phyloP scores from a whole-genome alignment of 176 grass and related monocot genomes.

The Cenchrus americanus region DNA sequence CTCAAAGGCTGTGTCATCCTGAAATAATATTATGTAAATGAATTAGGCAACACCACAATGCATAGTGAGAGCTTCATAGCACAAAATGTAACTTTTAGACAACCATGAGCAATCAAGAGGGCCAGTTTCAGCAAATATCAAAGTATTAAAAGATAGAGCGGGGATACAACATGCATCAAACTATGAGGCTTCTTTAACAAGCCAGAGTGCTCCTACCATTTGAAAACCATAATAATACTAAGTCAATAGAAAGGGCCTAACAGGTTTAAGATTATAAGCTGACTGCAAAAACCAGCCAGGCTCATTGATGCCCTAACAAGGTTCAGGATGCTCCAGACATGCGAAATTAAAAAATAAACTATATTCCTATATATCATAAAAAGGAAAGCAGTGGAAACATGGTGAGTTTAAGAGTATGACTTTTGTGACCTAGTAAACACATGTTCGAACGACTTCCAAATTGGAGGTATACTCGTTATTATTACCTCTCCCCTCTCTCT shows the following conservation, averaged over 20 bases:
- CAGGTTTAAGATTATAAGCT: neutral
- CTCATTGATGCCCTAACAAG: neutral
- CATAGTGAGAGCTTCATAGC: slow-evolving; percentile 4
- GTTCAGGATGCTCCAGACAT: neutral
- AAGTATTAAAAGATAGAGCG: slow-evolving; percentile 21
- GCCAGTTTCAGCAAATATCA: slow-evolving; percentile 10
- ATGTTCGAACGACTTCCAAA: slow-evolving; percentile 6
- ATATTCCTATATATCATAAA: neutral
- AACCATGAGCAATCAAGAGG: neutral
- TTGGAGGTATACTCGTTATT: neutral
- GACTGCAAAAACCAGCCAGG: neutral
- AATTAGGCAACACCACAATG: slow-evolving; percentile 22
- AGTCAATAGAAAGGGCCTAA: slow-evolving; percentile 11
- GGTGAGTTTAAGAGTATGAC: neutral
- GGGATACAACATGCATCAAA: slow-evolving; percentile 6
- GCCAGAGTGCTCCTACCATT: neutral
- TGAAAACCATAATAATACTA: slow-evolving; percentile 10
- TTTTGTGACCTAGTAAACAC: slow-evolving; percentile 7
- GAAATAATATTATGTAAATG: slow-evolving; percentile 40
- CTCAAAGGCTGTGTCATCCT: slow-evolving; percentile 99
- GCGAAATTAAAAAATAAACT: neutral
- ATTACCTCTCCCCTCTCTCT: slow-evolving; percentile 98
- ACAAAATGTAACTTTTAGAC: slow-evolving; percentile 27
- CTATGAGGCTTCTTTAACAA: slow-evolving; percentile 19
- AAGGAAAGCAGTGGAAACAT: neutral